Conservation (phyloP, 164 flowering plant species). For the Stephania cephalantha region DNA sequence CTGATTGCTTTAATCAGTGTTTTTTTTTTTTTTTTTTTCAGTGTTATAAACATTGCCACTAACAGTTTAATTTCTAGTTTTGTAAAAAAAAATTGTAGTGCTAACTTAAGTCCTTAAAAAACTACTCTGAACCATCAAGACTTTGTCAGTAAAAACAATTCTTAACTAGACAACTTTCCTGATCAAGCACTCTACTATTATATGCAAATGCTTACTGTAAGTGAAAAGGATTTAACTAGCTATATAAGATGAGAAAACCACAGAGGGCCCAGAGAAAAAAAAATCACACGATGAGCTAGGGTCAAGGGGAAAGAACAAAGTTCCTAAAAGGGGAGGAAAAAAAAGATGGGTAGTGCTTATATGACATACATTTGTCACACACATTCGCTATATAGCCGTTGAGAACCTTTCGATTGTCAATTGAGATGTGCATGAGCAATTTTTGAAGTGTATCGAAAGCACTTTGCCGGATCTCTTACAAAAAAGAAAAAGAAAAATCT, state of each 20-base stretch:
- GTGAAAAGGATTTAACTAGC: too few species aligned
- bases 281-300: background rate
- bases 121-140: background rate
- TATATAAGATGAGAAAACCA: background rate
- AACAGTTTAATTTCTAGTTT: background rate
- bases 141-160: too few species aligned
- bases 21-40: background rate
- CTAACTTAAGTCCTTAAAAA: background rate
- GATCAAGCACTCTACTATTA: too few species aligned
- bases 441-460: too few species aligned
- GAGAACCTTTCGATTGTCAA: too few species aligned
- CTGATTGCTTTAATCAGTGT: too few species aligned
- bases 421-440: too few species aligned
- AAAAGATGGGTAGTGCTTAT: background rate
- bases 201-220: too few species aligned
- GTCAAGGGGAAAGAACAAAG: background rate
- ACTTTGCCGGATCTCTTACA: background rate
- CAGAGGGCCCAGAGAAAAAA: background rate
- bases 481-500: background rate
- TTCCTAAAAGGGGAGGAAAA: background rate
- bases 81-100: background rate
- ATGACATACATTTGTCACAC: too few species aligned
- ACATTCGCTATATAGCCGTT: too few species aligned
- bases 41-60: background rate
- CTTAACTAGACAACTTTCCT: background rate